Evolutionary conservation across 805 yeast genomes (phyloP), one percentile per base, ranked within the genome.

Genomic region (Candida endomychidarum): DNA sequence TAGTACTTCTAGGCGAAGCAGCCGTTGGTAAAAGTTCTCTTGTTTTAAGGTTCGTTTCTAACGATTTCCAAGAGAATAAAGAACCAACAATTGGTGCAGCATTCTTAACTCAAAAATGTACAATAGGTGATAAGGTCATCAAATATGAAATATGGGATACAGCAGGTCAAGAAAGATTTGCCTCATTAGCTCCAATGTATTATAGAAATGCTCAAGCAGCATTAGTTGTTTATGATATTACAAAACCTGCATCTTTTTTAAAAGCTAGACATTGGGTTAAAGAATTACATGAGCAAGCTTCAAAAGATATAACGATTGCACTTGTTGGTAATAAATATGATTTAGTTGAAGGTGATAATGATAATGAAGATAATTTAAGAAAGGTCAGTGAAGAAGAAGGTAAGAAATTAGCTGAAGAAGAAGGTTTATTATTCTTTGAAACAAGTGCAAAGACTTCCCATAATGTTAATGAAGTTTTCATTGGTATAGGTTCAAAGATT

Each of bases 31-130:
- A 91, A 59, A 87, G 96, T 3, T 87, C 96, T 5, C 74, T 91
- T 22, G 98, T 91, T 24, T 73, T 91, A 50, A 75, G 98, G 50
- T 91, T 91, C 63, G 98, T 91, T 30, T 81, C 89, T 48, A 88
- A 91, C 62, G 97, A 91, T 57, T 91, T 91, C 65, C 96, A 93
- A 61, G 98, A 90, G 61, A 90, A 91, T 64, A 90, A 91, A 59
- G 98, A 91, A 56, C 97, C 97, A 16, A 91, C 99, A 2, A 91
- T 91, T 52, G 99, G 99, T 11, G 99, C 99, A 4, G 98, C 98
- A 3, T 91, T 91, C 58, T 70, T 91, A 42, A 91, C 99, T 26
- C 98, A 91, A 60, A 80, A 95, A 56, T 90, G 96, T 57, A 80
- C 86, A 16, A 83, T 93, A 56, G 86, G 93, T 36, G 84, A 82